Evolutionary conservation across 768 basidiomycete species (phyloP).

Genomic region (Lactarius psammicola): DNA sequence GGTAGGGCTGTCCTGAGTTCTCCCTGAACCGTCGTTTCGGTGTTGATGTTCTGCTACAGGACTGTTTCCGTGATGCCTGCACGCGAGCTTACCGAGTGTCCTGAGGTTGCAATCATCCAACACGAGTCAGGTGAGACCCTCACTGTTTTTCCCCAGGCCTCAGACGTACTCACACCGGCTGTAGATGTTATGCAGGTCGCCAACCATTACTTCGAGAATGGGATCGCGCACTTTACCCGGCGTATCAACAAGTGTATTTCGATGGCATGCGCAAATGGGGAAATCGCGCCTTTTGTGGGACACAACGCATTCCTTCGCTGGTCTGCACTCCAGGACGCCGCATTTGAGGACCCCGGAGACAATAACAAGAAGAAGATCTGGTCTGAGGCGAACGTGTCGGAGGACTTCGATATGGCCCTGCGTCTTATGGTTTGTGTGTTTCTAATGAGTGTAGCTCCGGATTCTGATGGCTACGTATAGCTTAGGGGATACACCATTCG

Average conservation of each 20-base stretch:
- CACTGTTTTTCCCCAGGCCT: background rate
- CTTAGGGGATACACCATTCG: conserved; percentile 70
- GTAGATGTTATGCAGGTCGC: conserved; percentile 88
- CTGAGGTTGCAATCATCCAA: conserved; percentile 85
- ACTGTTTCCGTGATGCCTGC: conserved; percentile 90
- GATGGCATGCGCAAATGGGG: conserved; percentile 76
- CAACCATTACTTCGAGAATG: conserved; percentile 88
- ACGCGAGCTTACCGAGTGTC: conserved; percentile 76
- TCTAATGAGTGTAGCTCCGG: background rate
- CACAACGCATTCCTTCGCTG: conserved; percentile 90
- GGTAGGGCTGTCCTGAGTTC: conserved; percentile 36
- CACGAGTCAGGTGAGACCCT: conserved; percentile 71
- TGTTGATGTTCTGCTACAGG: conserved; percentile 39
- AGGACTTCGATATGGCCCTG: conserved; percentile 81
- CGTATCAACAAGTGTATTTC: conserved; percentile 84
- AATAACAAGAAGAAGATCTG: conserved; percentile 65
- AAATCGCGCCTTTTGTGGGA: conserved; percentile 81
- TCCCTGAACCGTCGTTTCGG: background rate
- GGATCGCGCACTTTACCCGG: conserved; percentile 83
- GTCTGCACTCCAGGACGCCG: conserved; percentile 85
- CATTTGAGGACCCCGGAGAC: conserved; percentile 68
- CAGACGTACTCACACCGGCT: background rate
- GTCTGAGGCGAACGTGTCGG: conserved; percentile 80
- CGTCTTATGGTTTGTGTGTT: conserved; percentile 45
- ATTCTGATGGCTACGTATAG: conserved; percentile 25